Percentiles rank a stretch among this genome's conserved stretches.
phyloP scores from a whole-genome alignment of 352 stramenopile species.

The Elongisporangium senticosum region DNA sequence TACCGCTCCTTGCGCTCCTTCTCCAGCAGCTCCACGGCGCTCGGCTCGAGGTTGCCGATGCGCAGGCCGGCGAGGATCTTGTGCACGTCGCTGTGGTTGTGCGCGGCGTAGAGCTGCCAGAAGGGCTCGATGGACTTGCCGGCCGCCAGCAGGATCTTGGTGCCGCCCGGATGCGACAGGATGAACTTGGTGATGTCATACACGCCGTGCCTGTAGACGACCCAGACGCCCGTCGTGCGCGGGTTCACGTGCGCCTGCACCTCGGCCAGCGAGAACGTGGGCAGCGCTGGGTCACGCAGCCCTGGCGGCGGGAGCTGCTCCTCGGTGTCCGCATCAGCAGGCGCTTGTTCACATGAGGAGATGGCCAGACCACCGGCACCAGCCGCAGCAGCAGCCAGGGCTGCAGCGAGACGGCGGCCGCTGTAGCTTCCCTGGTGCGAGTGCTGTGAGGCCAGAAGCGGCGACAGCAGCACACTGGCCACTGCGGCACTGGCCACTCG shows the following conservation, averaged over 20 bases:
- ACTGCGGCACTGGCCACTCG: background rate
- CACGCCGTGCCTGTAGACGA: conserved; percentile 91
- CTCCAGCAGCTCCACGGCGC: conserved; percentile 86
- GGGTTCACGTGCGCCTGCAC: conserved; percentile 69
- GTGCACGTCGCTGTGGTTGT: conserved; percentile 92
- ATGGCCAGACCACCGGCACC: conserved; percentile 9
- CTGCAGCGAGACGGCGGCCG: background rate
- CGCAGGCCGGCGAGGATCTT: conserved; percentile 88
- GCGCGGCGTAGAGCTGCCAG: conserved; percentile 95
- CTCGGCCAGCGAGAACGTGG: conserved; percentile 62
- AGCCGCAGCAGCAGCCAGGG: background rate
- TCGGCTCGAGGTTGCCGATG: conserved; percentile 85
- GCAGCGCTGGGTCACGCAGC: conserved; percentile 31
- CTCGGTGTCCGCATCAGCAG: conserved; percentile 7
- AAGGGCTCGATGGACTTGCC: conserved; percentile 88
- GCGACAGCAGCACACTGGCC: background rate
- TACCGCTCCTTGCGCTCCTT: conserved; percentile 76
- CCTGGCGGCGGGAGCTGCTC: conserved; percentile 14
- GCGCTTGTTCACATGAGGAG: conserved; percentile 11
- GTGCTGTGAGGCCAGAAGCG: background rate
- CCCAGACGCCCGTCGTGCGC: conserved; percentile 84
- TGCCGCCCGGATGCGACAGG: conserved; percentile 88
- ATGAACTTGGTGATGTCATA: conserved; percentile 98
- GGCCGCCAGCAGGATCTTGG: conserved; percentile 87
- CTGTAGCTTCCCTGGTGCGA: background rate